Percentiles rank a stretch among this genome's conserved stretches.
Conservation (phyloP, 1,139 yeast species). For the Blastobotrys malaysiensis region DNA sequence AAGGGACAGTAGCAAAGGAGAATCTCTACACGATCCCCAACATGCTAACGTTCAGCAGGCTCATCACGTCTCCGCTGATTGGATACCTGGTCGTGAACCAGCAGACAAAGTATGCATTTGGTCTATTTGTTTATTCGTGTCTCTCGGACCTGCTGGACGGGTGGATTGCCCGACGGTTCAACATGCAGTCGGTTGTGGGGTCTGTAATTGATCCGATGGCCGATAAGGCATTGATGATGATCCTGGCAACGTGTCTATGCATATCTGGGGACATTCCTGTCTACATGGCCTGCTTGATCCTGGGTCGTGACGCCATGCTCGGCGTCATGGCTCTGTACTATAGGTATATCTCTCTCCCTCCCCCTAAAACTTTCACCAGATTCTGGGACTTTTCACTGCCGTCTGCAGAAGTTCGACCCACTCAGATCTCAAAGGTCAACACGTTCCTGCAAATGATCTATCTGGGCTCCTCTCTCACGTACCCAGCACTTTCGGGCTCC, state of each 20-base stretch:
- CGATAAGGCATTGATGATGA: slow-evolving; percentile 84
- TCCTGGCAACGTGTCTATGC: slow-evolving; percentile 73
- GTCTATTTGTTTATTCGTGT: slow-evolving; percentile 76
- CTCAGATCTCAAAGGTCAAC: slow-evolving; percentile 78
- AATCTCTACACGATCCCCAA: slow-evolving; percentile 81
- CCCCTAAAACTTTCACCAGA: slow-evolving; percentile 66
- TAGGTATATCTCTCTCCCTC: slow-evolving; percentile 68
- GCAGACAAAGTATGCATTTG: slow-evolving; percentile 57
- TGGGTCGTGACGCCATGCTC: slow-evolving; percentile 79
- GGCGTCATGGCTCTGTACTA: slow-evolving; percentile 71
- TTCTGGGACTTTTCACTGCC: slow-evolving; percentile 77
- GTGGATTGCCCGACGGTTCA: slow-evolving; percentile 72
- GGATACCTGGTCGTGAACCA: slow-evolving; percentile 70
- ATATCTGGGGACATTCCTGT: slow-evolving; percentile 55
- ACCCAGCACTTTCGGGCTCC: slow-evolving; percentile 49
- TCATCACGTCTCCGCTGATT: slow-evolving; percentile 72
- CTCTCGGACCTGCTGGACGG: slow-evolving; percentile 92
- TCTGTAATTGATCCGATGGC: slow-evolving; percentile 94
- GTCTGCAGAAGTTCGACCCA: slow-evolving; percentile 85
- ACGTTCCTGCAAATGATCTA: slow-evolving; percentile 91
- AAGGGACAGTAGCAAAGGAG: slow-evolving; percentile 33
- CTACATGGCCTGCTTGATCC: slow-evolving; percentile 63
- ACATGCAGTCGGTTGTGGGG: slow-evolving; percentile 77
- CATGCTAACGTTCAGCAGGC: slow-evolving; percentile 70
- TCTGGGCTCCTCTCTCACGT: slow-evolving; percentile 66